Percentiles rank a stretch among this genome's conserved stretches.
Evolutionary conservation across 768 basidiomycete genomes (phyloP).

Genomic region (Mycena haematopus): DNA sequence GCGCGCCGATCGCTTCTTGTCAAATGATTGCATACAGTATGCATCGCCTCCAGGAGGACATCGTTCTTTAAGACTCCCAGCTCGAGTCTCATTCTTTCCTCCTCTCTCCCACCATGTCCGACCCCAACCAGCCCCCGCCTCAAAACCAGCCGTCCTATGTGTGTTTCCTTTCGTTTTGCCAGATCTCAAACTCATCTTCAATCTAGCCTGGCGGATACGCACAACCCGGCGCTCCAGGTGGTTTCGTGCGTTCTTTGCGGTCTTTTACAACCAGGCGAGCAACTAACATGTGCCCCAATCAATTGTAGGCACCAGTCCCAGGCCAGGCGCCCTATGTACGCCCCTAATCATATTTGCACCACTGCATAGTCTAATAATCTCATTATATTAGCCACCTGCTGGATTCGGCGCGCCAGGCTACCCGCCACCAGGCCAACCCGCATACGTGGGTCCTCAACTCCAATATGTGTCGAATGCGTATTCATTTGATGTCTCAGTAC

Average conservation of each 20-base stretch:
- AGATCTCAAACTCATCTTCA: not conserved
- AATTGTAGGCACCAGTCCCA: not conserved
- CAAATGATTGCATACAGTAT: too few species aligned
- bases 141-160: not conserved
- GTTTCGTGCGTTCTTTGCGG: constrained; percentile 1
- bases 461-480: too few species aligned
- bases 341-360: too few species aligned
- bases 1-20: too few species aligned
- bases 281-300: not conserved
- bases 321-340: not conserved
- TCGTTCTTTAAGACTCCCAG: too few species aligned
- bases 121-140: constrained; percentile 1
- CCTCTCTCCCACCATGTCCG: not conserved
- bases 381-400: not conserved
- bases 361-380: too few species aligned
- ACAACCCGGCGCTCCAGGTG: constrained; percentile 2
- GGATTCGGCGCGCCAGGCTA: constrained; percentile 2
- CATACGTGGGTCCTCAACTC: not conserved
- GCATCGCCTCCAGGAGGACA: too few species aligned
- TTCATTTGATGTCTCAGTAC: not conserved
- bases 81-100: not conserved
- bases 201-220: not conserved
- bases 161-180: not conserved
- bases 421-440: not conserved
- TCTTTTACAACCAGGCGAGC: not conserved